Evolutionary conservation across 257 asterid genomes (phyloP), one percentile per base, ranked within the genome.

Genomic region (Nicotiana undulata): DNA sequence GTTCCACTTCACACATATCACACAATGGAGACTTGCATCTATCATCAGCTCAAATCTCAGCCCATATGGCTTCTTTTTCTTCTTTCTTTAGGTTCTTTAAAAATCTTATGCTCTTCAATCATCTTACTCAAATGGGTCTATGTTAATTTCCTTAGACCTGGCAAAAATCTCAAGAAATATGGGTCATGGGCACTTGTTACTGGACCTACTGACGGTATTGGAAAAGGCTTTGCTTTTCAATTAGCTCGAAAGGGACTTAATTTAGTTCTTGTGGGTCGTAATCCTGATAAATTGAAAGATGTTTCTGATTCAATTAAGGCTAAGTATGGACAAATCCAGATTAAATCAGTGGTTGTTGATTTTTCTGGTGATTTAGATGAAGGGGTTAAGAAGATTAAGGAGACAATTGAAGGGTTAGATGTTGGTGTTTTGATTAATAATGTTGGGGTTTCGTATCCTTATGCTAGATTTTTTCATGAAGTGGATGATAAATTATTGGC

Each of bases 121-220:
- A 65, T 91, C 44, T 2, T 86, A 16, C 90, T 94, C 80, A 90
- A 65, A 29, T 96, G 96, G 94, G 86, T 83, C 81, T 92, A 94
- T 78, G 90, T 89, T 81, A 92, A 87, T 83, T 93, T 96, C 90
- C 84, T 93, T 82, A 88, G 99, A 58, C 96, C 97, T 70, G 91
- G 86, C 0, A 96, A 96, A 83, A 91, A 94, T 85, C 97, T 96
- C 81, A 91, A 90, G 88, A 96, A 92, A 87, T 96, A 96, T 84
- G 99, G 99, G 18, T 91, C 98, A 0, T 96, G 99, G 99, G 98
- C 99, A 5, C 64, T 96, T 18, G 87, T 96, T 64, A 96, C 99
- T 26, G 99, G 98, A 6, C 95, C 99, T 9, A 96, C 99, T 61
- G 99, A 96, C 70, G 98, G 99, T 81, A 96, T 96, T 80, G 99